Evolutionary conservation across 371 early-diverging fungal genomes (phyloP), one percentile per base, ranked within the genome.

Genomic region (Zychaea mexicana): DNA sequence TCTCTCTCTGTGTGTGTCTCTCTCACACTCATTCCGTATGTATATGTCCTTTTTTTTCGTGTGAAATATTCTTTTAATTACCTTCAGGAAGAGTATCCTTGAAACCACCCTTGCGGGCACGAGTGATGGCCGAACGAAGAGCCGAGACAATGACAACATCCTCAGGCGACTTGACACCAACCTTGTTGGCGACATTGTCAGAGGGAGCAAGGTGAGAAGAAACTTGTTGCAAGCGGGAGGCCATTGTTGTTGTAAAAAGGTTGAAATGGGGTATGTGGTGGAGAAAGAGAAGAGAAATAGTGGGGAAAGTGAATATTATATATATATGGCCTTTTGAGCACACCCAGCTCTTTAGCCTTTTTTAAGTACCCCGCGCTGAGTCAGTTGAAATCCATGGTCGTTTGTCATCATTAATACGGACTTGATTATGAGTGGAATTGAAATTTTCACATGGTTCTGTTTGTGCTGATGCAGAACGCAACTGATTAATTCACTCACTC

Each of bases 21-120:
- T n/a, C n/a, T n/a, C n/a, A n/a, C n/a, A n/a, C n/a, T n/a, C n/a
- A n/a, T n/a, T n/a, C n/a, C n/a, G n/a, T n/a, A n/a, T n/a, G n/a
- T n/a, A n/a, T n/a, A n/a, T n/a, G n/a, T n/a, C n/a, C n/a, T n/a
- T n/a, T n/a, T n/a, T n/a, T n/a, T n/a, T n/a, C 15, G 42, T 42
- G 15, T 12, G n/a, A 42, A 42, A 42, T 33, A 17, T 13, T n/a
- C 33, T 2, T 24, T 47, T 28, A n/a, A 36, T 27, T 67, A 70
- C 72, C 81, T 72, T 85, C 83, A 60, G 95, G 94, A 61, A 90
- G 86, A 46, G 94, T 91, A 70, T 97, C 97, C 75, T 93, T 93
- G 84, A 98, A 96, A 46, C 87, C 92, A 72, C 99, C 99, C 85
- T 93, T 94, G 71, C 92, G 90, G 36, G 94, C 94, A 66, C 93